Conservation (phyloP, 805 yeast species). For the Lachancea dasiensis region DNA sequence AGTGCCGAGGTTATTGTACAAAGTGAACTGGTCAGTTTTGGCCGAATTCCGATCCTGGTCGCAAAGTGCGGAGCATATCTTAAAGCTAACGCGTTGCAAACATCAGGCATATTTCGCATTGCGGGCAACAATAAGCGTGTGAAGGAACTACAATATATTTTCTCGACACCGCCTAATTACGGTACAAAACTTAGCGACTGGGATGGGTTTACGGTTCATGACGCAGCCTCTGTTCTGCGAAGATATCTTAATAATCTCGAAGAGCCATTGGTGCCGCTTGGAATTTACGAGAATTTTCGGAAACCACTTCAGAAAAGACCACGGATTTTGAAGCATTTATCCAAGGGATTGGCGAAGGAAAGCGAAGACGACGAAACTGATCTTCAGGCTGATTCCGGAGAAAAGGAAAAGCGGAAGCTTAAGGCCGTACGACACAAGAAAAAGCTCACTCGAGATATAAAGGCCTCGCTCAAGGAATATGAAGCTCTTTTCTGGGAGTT, state of each 20-base stretch:
- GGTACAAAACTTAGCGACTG: slow-evolving; percentile 76
- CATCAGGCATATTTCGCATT: slow-evolving; percentile 89
- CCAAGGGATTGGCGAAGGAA: slow-evolving; percentile 14
- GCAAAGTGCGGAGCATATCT: slow-evolving; percentile 89
- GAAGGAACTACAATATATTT: slow-evolving; percentile 74
- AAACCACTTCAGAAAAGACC: slow-evolving; percentile 65
- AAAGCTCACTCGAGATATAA: slow-evolving; percentile 56
- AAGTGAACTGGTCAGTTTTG: slow-evolving; percentile 69
- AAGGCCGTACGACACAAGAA: slow-evolving; percentile 46
- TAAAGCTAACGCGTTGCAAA: slow-evolving; percentile 68
- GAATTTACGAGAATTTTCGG: slow-evolving; percentile 70
- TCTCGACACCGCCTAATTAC: slow-evolving; percentile 82
- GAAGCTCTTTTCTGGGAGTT: slow-evolving; percentile 60
- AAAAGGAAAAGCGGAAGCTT: slow-evolving; percentile 28
- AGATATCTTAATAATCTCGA: slow-evolving; percentile 82
- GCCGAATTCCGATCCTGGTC: slow-evolving; percentile 87
- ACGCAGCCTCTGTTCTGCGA: slow-evolving; percentile 86
- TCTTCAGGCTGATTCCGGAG: slow-evolving; percentile 18
- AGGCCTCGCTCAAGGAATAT: slow-evolving; percentile 64
- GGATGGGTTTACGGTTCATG: slow-evolving; percentile 95
- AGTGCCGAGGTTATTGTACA: slow-evolving; percentile 55
- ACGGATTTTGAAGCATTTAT: slow-evolving; percentile 61
- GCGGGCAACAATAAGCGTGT: slow-evolving; percentile 89
- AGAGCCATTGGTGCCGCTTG: slow-evolving; percentile 84
- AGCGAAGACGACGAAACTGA: slow-evolving; percentile 10